Base-by-base conservation (phyloP, 2,329 filamentous ascomycete genomes). In the Amauroascus verrucosus region DNA sequence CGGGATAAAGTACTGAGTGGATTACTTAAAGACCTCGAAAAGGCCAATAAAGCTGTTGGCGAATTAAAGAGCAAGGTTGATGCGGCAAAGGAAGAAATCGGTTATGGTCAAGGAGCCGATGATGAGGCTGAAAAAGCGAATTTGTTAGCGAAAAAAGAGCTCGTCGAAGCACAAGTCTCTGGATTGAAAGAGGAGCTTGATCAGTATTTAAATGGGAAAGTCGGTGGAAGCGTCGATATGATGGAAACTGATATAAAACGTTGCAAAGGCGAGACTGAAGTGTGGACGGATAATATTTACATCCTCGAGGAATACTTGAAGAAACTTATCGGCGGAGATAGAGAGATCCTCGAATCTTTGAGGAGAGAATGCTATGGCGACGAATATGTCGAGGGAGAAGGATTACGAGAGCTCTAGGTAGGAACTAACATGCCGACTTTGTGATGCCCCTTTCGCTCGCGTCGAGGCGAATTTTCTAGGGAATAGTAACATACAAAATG, bases 311-410 rank as follows among this genome's bases (percentile, higher is more conserved):
- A 63, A 40, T 71, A 70, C 57, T 48, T 74, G 49, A 57, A 60
- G 50, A 67, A 67, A 46, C 38, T 73, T 56, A 63, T 66, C 1
- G 64, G 67, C 14, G 69, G 68, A 4, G 75, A 78, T 60, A 64
- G 68, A 40, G 75, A 75, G 55, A 54, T 67, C 5, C 58, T 80
- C 18, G 59, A 67, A n/a, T 59, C 57, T 2, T 62, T 78, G 14
- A 70, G 72, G 60, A 69, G 65, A 51, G 67, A 70, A 43, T 72
- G 70, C 47, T 82, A 81, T 58, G 76, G 74, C 7, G 72, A 73
- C 20, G 77, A 81, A 59, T 80, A 73, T 60, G 74, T 75, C 53
- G 78, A 82, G 53, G 77, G 75, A 37, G 72, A 73, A 45, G 73
- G 75, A 6, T 65, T 80, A 57, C 66, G 67, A 24, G 77, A 75